A percentile compares a stretch with the other conserved stretches of the same genome.
Evolutionary conservation across 163 green algal species (phyloP).

Genomic region (Chloroidium sp.): DNA sequence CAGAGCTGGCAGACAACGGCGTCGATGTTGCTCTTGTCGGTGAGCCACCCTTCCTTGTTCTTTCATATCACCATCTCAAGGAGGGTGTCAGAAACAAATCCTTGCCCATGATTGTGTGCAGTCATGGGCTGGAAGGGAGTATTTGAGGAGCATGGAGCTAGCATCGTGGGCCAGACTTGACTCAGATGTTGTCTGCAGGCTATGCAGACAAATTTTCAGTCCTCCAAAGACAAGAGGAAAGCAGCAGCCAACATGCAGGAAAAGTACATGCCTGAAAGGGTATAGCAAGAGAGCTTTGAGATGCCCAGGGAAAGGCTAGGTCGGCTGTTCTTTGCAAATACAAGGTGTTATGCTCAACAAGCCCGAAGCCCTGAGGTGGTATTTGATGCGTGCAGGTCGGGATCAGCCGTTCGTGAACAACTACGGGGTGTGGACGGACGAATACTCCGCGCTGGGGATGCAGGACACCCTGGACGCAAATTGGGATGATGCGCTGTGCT

Average conservation of each 20-base stretch:
- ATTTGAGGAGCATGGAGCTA: too few species aligned
- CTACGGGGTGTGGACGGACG: slow-evolving; percentile 97
- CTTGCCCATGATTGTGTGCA: too few species aligned
- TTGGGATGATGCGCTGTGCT: slow-evolving; percentile 74
- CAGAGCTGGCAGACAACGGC: slow-evolving; percentile 68
- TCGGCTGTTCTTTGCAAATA: neutral
- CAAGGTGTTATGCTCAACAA: neutral
- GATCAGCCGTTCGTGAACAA: slow-evolving; percentile 96
- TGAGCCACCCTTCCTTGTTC: slow-evolving; percentile 12
- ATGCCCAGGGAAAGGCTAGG: neutral
- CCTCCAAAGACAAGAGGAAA: too few species aligned
- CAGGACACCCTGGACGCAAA: slow-evolving; percentile 55
- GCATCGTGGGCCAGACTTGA: too few species aligned
- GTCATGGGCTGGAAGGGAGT: too few species aligned
- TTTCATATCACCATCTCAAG: too few species aligned
- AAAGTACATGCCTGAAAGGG: too few species aligned
- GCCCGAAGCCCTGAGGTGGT: neutral
- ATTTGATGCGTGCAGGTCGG: slow-evolving; percentile 36
- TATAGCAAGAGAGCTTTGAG: too few species aligned
- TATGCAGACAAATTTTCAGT: too few species aligned
- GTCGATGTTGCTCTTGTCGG: slow-evolving; percentile 62
- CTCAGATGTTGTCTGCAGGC: too few species aligned
- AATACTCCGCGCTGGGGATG: slow-evolving; percentile 80
- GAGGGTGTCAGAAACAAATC: too few species aligned
- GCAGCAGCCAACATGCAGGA: too few species aligned